Conservation (phyloP, 345 rosid species). For the Linum trigynum region DNA sequence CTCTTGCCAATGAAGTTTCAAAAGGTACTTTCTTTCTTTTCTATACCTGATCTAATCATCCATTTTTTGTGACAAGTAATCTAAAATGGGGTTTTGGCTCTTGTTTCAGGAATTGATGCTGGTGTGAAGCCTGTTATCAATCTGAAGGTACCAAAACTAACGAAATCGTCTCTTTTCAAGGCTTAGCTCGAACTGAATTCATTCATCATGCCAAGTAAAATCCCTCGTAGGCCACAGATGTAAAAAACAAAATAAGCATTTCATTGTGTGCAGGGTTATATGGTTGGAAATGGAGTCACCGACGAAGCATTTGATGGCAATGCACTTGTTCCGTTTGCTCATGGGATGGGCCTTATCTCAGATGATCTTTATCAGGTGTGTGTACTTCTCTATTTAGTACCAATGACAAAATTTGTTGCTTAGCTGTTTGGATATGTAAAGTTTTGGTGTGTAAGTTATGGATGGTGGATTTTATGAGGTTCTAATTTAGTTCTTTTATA, state of each 20-base stretch:
- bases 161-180: background rate
- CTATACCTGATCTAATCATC: background rate
- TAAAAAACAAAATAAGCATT: background rate
- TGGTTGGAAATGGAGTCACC: constrained; percentile 90
- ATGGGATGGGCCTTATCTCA: constrained; percentile 91
- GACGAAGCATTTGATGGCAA: constrained; percentile 70
- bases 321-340: constrained; percentile 75
- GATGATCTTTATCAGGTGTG: constrained; percentile 59
- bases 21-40: constrained; percentile 39
- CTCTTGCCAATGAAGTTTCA: constrained; percentile 59
- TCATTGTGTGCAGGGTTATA: constrained; percentile 52
- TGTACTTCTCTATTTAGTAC: background rate
- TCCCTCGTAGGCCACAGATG: constrained; percentile 5
- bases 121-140: constrained; percentile 52
- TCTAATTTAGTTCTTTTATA: no score
- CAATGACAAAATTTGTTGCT: background rate
- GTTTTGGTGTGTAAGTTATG: no score
- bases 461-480: no score
- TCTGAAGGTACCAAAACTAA: constrained; percentile 40
- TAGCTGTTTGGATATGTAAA: no score
- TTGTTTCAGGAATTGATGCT: constrained; percentile 48
- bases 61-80: background rate
- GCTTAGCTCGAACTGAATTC: background rate
- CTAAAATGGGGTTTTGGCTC: constrained; percentile 3
- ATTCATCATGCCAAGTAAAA: constrained; percentile 8